Conservation (phyloP, 768 basidiomycete species). For the Cyclocybe aegerita region DNA sequence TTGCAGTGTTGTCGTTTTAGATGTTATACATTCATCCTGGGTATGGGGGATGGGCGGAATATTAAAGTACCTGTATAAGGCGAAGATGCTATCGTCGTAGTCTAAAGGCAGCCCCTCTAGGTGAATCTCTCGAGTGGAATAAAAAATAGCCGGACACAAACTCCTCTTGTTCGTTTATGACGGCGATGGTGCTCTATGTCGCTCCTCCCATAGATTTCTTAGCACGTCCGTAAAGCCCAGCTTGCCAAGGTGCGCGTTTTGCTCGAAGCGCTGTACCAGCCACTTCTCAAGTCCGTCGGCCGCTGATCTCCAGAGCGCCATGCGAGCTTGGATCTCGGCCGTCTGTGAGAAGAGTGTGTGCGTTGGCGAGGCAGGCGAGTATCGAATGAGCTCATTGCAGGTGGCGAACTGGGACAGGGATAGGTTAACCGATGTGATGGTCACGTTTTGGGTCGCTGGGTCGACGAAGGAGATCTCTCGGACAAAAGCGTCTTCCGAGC, state of each 20-base stretch:
- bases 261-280: slow-evolving; percentile 86
- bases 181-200: slow-evolving; percentile 41
- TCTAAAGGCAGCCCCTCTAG: no score
- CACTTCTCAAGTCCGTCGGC: slow-evolving; percentile 84
- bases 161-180: not conserved
- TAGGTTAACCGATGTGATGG: slow-evolving; percentile 90
- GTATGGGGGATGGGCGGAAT: no score
- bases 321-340: slow-evolving; percentile 86
- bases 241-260: slow-evolving; percentile 89
- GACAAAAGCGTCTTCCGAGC: slow-evolving; percentile 92
- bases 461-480: slow-evolving; percentile 94
- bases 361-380: slow-evolving; percentile 63
- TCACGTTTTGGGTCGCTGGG: slow-evolving; percentile 75
- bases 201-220: slow-evolving; percentile 72
- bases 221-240: slow-evolving; percentile 89
- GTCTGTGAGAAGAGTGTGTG: slow-evolving; percentile 82
- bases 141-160: not conserved
- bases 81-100: no score
- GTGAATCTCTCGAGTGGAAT: no score
- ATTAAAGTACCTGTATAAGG: no score
- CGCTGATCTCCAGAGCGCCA: slow-evolving; percentile 77
- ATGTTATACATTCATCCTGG: no score
- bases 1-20: no score
- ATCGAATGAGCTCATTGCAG: slow-evolving; percentile 88
- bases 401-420: slow-evolving; percentile 93